Evolutionary conservation across 2,329 filamentous ascomycete species (phyloP), one percentile per base, ranked within the genome.

Genomic region (Cladophialophora chaetospira): DNA sequence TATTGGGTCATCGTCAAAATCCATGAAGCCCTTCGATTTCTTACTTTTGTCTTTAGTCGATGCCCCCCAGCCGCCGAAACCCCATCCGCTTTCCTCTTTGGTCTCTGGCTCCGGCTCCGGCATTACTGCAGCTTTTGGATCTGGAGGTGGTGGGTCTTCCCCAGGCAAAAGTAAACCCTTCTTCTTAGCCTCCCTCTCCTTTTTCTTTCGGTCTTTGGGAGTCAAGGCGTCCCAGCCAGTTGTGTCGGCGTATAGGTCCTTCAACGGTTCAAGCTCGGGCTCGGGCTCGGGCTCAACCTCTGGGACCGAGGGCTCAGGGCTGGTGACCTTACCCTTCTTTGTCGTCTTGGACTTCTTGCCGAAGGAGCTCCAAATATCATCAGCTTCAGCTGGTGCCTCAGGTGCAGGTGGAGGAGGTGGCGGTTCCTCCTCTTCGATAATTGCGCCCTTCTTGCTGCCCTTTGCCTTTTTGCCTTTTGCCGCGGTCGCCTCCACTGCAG

Each of bases 171-270:
- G 26, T 33, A 62, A 51, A 11, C 54, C 60, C 36, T 60, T 58
- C 21, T 43, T 54, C 36, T 77, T 78, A 55, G 75, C 75, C 68
- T 82, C 81, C 67, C 79, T 79, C 65, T 75, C 72, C 49, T 73
- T 75, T 64, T 75, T 77, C 58, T 58, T 62, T 9, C 55, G 50
- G 15, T 63, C 61, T 44, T 63, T 61, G 5, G 61, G 67, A 17
- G 66, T 67, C 5, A 71, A 49, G 17, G 61, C 58, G 1, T 57
- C 69, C 69, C 68, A 72, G 66, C 72, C 64, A 68, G 60, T 55
- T 26, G 47, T 60, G 38, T 60, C 57, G 45, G 53, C 57, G 38
- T 53, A 31, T 11, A 50, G 43, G 43, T 60, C 58, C 48, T 64
- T 58, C 54, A 61, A 49, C 53, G 63, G 55, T 54, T 66, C 55